phyloP scores from a whole-genome alignment of 306 rosid genomes.

The Vicia faba region DNA sequence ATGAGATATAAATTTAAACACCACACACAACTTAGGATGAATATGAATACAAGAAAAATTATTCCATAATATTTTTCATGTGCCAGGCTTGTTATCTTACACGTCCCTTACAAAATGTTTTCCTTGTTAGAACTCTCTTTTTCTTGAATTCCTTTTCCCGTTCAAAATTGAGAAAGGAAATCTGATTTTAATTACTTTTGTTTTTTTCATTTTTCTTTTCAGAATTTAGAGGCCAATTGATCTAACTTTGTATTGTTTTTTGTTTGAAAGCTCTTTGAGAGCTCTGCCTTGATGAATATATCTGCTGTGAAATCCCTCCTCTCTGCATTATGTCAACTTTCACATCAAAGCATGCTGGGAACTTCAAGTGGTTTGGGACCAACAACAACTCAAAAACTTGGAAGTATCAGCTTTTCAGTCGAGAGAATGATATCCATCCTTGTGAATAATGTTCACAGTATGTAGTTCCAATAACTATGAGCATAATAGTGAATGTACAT shows the following conservation, averaged over 20 bases:
- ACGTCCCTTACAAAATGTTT: conserved; percentile 28
- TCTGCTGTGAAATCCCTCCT: conserved; percentile 92
- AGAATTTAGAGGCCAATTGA: conserved; percentile 21
- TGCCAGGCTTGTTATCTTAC: conserved; percentile 32
- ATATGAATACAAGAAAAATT: conserved; percentile 8
- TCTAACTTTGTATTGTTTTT: conserved; percentile 48
- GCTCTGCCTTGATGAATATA: conserved; percentile 91
- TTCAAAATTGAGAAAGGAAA: conserved; percentile 26
- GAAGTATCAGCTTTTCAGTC: conserved; percentile 87
- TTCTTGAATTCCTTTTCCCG: conserved; percentile 14
- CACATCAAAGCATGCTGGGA: conserved; percentile 72
- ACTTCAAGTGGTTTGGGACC: conserved; percentile 69
- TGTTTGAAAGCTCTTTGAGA: conserved; percentile 81
- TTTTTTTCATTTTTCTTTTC: conserved; percentile 17
- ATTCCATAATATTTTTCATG: conserved; percentile 5
- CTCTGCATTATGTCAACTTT: conserved; percentile 87
- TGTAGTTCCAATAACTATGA: conserved; percentile 44
- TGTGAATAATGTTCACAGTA: conserved; percentile 93
- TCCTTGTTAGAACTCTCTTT: background rate
- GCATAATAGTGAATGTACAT: conserved; percentile 19
- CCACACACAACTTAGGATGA: conserved; percentile 29
- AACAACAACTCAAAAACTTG: conserved; percentile 76
- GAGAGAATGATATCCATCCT: conserved; percentile 95
- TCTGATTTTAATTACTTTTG: conserved; percentile 6
- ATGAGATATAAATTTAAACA: conserved; percentile 23